A percentile compares a stretch with the other conserved stretches of the same genome.
Evolutionary conservation across 1,139 yeast species (phyloP).

Genomic region (Yarrowia galli): DNA sequence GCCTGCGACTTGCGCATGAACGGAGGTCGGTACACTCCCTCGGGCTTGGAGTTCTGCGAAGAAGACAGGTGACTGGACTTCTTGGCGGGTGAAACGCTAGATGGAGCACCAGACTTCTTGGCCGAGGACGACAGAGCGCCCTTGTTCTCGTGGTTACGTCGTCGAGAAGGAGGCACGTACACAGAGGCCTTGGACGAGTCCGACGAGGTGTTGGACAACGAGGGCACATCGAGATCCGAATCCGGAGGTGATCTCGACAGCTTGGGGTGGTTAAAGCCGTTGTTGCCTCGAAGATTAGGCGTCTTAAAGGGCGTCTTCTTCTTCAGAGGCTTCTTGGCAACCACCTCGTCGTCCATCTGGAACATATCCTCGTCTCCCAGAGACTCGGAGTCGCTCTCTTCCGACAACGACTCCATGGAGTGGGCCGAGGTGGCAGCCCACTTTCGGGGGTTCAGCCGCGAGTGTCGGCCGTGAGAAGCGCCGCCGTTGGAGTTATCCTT

Average conservation of each 20-base stretch:
- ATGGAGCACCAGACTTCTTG: background rate
- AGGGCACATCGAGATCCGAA: constrained; percentile 37
- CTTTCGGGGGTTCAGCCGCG: constrained; percentile 22
- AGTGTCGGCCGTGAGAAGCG: constrained; percentile 14
- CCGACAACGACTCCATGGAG: constrained; percentile 36
- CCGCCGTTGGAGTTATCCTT: constrained; percentile 5
- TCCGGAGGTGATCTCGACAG: constrained; percentile 40
- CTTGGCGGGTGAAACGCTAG: constrained; percentile 14
- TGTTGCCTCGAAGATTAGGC: constrained; percentile 15
- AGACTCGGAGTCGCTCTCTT: constrained; percentile 39
- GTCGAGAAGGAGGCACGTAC: constrained; percentile 41
- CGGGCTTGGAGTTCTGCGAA: constrained; percentile 26
- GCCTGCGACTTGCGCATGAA: constrained; percentile 39
- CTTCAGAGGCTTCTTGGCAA: constrained; percentile 4
- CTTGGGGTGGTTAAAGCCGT: constrained; percentile 39
- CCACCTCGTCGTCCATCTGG: constrained; percentile 46
- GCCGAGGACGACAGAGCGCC: constrained; percentile 27
- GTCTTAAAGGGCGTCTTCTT: background rate
- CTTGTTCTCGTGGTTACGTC: constrained; percentile 36
- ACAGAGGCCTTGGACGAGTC: constrained; percentile 36
- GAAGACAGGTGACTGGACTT: background rate
- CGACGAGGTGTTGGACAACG: constrained; percentile 27
- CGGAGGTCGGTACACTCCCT: constrained; percentile 32
- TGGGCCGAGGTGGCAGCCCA: constrained; percentile 27
- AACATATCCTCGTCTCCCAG: constrained; percentile 43